Percentiles rank a stretch among this genome's conserved stretches.
phyloP scores from a whole-genome alignment of 768 basidiomycete species.

The Infundibulicybe gibba region DNA sequence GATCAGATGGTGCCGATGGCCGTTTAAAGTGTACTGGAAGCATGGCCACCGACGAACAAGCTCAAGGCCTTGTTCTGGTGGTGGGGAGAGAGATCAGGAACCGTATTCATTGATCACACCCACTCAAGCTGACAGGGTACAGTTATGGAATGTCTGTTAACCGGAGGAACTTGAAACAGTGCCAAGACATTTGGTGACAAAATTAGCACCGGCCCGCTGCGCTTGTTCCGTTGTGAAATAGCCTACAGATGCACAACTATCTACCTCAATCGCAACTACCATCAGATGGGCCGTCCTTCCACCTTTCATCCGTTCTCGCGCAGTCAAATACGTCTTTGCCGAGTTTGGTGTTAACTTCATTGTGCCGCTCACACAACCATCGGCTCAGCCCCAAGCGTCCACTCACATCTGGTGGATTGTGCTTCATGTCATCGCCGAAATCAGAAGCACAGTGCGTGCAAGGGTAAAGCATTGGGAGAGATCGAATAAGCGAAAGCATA shows the following conservation, averaged over 20 bases:
- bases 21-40: neutral
- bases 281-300: constrained; percentile 88
- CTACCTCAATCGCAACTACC: constrained; percentile 78
- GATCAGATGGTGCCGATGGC: neutral
- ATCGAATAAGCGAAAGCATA: constrained; percentile 77
- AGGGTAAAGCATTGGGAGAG: constrained; percentile 84
- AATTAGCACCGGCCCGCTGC: too few species aligned
- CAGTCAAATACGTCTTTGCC: constrained; percentile 88
- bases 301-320: constrained; percentile 76
- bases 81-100: too few species aligned
- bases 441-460: constrained; percentile 84
- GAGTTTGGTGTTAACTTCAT: constrained; percentile 84
- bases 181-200: too few species aligned
- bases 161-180: too few species aligned
- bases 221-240: neutral
- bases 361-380: constrained; percentile 93
- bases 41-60: neutral
- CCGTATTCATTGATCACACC: too few species aligned
- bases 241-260: too few species aligned
- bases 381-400: constrained; percentile 61
- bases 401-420: constrained; percentile 75
- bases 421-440: constrained; percentile 66
- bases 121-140: too few species aligned
- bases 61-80: too few species aligned
- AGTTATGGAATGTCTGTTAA: too few species aligned